Conservation (phyloP, 345 rosid species). For the Gynandropsis gynandra region DNA sequence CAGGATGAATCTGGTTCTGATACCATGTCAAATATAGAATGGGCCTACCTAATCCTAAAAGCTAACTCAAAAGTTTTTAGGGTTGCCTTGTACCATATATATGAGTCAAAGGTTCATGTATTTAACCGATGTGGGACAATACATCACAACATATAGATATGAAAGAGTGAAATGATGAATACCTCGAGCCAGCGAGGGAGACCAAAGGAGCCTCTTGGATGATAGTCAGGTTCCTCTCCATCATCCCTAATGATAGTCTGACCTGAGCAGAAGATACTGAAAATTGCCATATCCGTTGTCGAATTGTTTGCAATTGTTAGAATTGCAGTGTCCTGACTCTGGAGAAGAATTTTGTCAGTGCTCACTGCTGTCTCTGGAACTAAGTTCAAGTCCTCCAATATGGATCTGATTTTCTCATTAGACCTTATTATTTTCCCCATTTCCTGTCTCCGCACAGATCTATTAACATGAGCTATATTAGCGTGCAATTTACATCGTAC, state of each 20-base stretch:
- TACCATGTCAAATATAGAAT: no score
- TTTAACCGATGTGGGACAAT: no score
- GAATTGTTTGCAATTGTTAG: slow-evolving; percentile 64
- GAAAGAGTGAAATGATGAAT: slow-evolving; percentile 1
- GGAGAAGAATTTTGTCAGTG: slow-evolving; percentile 57
- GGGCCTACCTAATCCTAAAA: no score
- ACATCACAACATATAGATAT: no score
- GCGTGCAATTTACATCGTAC: slow-evolving; percentile 82
- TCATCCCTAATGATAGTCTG: slow-evolving; percentile 50
- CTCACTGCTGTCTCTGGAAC: slow-evolving; percentile 64
- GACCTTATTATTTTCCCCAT: slow-evolving; percentile 53
- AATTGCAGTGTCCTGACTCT: slow-evolving; percentile 64
- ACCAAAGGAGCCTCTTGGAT: slow-evolving; percentile 58
- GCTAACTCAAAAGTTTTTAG: no score
- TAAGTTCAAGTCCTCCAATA: slow-evolving; percentile 42
- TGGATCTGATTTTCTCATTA: slow-evolving; percentile 44
- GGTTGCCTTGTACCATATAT: no score
- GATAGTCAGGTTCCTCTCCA: slow-evolving; percentile 39
- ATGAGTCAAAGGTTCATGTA: no score
- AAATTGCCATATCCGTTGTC: slow-evolving; percentile 44
- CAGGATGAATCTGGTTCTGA: no score
- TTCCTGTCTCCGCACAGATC: slow-evolving; percentile 79
- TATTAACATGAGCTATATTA: slow-evolving; percentile 73
- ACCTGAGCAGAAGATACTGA: slow-evolving; percentile 58
- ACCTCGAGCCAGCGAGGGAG: slow-evolving; percentile 99